Conservation (phyloP, 2,329 filamentous ascomycete genomes). For the Penicillium sp. region DNA sequence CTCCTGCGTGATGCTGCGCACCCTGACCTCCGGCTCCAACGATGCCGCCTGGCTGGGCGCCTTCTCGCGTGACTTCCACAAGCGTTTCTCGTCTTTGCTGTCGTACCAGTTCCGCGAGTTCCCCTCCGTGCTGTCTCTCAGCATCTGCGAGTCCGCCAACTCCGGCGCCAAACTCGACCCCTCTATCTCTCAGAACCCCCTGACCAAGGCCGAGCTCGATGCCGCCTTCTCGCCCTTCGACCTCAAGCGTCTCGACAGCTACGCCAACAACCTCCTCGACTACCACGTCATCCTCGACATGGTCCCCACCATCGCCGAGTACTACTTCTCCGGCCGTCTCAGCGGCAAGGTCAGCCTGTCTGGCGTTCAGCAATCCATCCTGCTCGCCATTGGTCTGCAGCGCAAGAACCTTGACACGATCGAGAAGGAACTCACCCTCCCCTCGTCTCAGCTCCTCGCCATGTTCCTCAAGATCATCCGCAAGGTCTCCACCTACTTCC, state of each 20-base stretch:
- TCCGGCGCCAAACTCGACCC: constrained; percentile 60
- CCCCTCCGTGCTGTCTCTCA: constrained; percentile 65
- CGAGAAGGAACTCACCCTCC: constrained; percentile 67
- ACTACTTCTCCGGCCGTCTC: constrained; percentile 77
- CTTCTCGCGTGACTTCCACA: constrained; percentile 87
- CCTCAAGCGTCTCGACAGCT: constrained; percentile 86
- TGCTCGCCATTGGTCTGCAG: constrained; percentile 82
- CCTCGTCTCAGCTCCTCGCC: constrained; percentile 70
- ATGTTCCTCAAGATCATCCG: constrained; percentile 96
- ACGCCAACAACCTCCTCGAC: constrained; percentile 93
- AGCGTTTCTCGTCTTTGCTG: constrained; percentile 78
- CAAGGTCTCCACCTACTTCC: constrained; percentile 74
- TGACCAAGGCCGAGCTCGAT: constrained; percentile 71
- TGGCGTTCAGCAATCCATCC: constrained; percentile 72
- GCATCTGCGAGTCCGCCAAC: constrained; percentile 77
- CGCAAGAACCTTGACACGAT: constrained; percentile 75
- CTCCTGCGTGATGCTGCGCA: constrained; percentile 91
- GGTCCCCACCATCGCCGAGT: constrained; percentile 67
- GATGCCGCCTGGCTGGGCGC: constrained; percentile 83
- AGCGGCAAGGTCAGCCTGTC: constrained; percentile 59
- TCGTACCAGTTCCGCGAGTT: constrained; percentile 89
- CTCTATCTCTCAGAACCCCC: no score
- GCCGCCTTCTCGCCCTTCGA: constrained; percentile 77
- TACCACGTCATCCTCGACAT: constrained; percentile 96
- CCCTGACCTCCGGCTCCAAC: constrained; percentile 48